Evolutionary conservation across 2,329 filamentous ascomycete species (phyloP).

Genomic region (Leptoxyphium fumago): DNA sequence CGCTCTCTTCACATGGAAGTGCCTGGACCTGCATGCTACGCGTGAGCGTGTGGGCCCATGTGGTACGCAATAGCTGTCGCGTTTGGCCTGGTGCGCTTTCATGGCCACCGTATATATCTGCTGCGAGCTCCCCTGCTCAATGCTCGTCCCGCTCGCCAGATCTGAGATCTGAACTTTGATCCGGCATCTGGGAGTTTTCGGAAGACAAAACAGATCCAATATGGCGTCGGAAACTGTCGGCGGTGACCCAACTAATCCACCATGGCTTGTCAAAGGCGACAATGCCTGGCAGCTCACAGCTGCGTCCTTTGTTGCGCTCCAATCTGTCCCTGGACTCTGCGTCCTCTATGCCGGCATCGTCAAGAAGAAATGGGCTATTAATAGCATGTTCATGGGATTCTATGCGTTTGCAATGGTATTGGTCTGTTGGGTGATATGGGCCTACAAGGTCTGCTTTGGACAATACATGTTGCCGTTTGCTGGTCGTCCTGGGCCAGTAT

Average conservation of each 20-base stretch:
- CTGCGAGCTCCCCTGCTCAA: too few species aligned
- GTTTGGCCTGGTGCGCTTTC: too few species aligned
- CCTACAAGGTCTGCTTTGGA: conserved; percentile 35
- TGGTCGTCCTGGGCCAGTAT: conserved; percentile 31
- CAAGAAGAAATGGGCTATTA: conserved; percentile 27
- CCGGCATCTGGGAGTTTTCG: too few species aligned
- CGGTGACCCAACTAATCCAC: background rate
- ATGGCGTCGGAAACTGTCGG: too few species aligned
- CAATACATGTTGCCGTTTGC: conserved; percentile 37
- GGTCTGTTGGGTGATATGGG: conserved; percentile 37
- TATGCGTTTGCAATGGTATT: conserved; percentile 35
- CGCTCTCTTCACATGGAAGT: too few species aligned
- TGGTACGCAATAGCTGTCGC: too few species aligned
- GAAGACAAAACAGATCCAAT: too few species aligned
- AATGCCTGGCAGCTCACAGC: conserved; percentile 40
- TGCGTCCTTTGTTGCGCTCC: conserved; percentile 34
- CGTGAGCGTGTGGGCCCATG: too few species aligned
- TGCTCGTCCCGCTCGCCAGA: too few species aligned
- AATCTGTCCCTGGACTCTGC: conserved; percentile 35
- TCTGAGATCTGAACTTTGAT: too few species aligned
- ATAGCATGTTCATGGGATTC: conserved; percentile 34
- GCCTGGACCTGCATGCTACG: too few species aligned
- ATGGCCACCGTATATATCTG: too few species aligned
- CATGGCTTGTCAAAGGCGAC: conserved; percentile 31
- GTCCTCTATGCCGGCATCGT: conserved; percentile 36